Evolutionary conservation across 352 stramenopile species (phyloP), one percentile per base, ranked within the genome.

Genomic region (Pythium aristosporum): DNA sequence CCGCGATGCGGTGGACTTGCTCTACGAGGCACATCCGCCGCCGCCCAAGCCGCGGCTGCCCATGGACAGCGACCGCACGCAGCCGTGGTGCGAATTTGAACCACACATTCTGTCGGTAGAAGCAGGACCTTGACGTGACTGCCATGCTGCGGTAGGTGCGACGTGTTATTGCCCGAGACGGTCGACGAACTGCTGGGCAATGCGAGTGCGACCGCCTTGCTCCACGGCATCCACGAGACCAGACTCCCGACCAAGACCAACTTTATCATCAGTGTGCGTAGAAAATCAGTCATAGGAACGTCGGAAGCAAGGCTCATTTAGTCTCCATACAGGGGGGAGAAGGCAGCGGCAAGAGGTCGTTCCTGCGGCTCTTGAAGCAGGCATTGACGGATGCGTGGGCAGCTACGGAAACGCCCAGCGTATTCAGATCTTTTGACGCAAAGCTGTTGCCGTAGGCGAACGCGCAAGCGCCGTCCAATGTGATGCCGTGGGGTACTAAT

Each of bases 191-290:
- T 91, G 36, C 64, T 93, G 0, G 79, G 79, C 3, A 89, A 91
- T 46, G 57, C 69, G 0, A 36, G 48, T 13, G 80, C 79, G 18
- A 49, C 68, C 0, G 59, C 69, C 11, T 60, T 69, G 6, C 54
- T 93, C 21, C 53, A 57, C 2, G 43, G 21, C 7, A 55, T 84
- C 12, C 25, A 69, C 23, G 11, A 30, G 5, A 63, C 63, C 3
- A 25, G 60, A 13, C 20, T 42, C 32, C 44, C 44, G 2, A 47
- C 36, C 5, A 64, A 71, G 10, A 77, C 72, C 51, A 93, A 93
- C 60, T 85, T 85, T 57, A 76, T 91, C 58, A 76, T 93, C 61
- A 85, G 78, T 18, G 82, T 90, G 49, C 28, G 69, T 13, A 48
- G 6, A 5, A 23, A 48, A 23, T 18, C 42, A 28, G 15, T 12